Conservation (phyloP, 108 stramenopile genomes). For the Seminavis robusta region DNA sequence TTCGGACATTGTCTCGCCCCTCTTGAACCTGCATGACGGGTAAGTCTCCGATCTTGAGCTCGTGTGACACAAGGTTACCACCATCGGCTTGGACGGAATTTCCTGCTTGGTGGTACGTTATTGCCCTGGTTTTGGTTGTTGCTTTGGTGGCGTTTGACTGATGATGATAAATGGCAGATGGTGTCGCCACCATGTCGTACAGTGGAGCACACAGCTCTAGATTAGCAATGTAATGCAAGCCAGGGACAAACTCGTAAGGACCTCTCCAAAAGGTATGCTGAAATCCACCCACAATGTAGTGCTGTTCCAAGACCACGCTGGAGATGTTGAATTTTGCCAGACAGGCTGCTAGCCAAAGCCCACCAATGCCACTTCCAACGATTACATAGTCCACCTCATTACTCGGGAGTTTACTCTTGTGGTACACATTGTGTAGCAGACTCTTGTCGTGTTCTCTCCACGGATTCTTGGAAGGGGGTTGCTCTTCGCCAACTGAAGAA, state of each 20-base stretch:
- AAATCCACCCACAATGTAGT: conserved; percentile 56
- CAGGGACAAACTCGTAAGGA: conserved; percentile 52
- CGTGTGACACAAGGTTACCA: neutral
- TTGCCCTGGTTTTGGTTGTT: neutral
- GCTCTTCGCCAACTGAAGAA: too few species aligned
- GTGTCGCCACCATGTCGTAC: neutral
- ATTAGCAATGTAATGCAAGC: conserved; percentile 45
- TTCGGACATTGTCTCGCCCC: neutral
- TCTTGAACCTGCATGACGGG: too few species aligned
- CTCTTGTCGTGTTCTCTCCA: too few species aligned
- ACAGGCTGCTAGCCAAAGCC: too few species aligned
- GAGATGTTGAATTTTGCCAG: too few species aligned
- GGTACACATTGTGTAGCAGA: too few species aligned
- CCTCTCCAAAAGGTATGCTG: conserved; percentile 44
- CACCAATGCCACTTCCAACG: too few species aligned
- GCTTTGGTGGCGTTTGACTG: neutral
- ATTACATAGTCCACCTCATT: too few species aligned
- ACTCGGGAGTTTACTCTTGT: too few species aligned
- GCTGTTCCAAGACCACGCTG: too few species aligned
- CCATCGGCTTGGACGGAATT: neutral
- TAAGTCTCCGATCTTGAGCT: neutral
- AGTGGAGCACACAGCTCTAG: conserved; percentile 3
- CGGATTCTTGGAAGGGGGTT: too few species aligned
- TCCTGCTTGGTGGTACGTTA: neutral
- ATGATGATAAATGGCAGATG: neutral